phyloP scores from a whole-genome alignment of 495 filamentous ascomycete species.

The Bathelium albidoporum region DNA sequence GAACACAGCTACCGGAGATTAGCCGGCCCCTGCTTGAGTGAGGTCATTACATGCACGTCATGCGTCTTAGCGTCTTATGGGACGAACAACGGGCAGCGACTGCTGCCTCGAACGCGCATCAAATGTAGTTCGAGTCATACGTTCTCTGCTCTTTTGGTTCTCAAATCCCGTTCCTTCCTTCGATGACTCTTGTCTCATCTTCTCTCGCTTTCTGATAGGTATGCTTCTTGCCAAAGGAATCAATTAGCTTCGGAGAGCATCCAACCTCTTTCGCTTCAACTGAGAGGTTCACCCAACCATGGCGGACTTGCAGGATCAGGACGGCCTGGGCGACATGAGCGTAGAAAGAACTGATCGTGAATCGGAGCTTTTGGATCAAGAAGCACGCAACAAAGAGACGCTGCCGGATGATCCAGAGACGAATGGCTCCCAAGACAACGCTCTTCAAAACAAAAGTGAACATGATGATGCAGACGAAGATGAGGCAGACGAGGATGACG shows the following conservation, averaged over 20 bases:
- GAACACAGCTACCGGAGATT: background rate
- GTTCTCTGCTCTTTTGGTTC: background rate
- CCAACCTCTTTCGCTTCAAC: background rate
- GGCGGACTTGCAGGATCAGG: background rate
- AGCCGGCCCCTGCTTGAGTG: background rate
- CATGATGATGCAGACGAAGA: conserved; percentile 28
- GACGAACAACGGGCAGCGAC: background rate
- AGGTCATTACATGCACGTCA: conserved; percentile 2
- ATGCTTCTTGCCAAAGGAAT: background rate
- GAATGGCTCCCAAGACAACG: background rate
- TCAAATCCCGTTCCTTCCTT: background rate
- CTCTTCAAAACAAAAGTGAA: background rate
- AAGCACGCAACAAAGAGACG: background rate
- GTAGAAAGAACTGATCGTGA: background rate
- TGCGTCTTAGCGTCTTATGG: too few species aligned
- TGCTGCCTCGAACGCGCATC: background rate
- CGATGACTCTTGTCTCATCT: background rate
- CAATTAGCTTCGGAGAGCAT: too few species aligned
- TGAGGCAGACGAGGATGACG: conserved; percentile 30
- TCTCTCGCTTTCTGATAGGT: background rate
- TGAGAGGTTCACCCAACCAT: background rate
- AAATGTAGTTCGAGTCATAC: background rate
- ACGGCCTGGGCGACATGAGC: background rate
- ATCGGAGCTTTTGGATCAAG: background rate
- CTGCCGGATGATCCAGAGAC: background rate